Conservation (phyloP, 345 rosid species). For the Schrenkiella parvula region DNA sequence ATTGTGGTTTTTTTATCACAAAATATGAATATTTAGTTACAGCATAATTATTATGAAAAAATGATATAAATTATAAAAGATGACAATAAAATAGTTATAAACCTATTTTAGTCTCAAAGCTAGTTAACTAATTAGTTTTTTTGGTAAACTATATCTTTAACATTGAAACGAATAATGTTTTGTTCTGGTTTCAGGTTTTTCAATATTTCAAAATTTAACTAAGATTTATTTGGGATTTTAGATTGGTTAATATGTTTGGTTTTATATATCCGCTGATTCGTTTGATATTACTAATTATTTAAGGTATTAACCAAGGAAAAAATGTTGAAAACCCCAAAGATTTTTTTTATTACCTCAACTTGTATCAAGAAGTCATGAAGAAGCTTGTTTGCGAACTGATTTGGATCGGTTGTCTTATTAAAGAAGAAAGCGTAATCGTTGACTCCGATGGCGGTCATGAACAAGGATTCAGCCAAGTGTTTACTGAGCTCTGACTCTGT, state of each 20-base stretch:
- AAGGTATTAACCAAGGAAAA: not conserved
- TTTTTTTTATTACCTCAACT: not conserved
- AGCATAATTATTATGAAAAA: too few relatives aligned
- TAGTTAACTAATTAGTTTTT: too few relatives aligned
- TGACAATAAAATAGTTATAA: too few relatives aligned
- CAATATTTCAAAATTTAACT: not conserved
- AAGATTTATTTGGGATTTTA: not conserved
- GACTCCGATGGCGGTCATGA: conserved; percentile 25
- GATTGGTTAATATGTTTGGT: not conserved
- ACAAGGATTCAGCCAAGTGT: conserved; percentile 24
- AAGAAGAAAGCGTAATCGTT: conserved; percentile 21
- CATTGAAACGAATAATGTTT: not conserved
- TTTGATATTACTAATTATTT: not conserved
- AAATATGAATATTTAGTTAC: too few relatives aligned
- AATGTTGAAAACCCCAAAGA: not conserved
- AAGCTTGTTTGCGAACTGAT: conserved; percentile 15
- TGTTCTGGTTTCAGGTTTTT: not conserved
- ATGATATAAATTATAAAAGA: too few relatives aligned
- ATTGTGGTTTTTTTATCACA: too few relatives aligned
- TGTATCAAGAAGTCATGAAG: conserved; percentile 19
- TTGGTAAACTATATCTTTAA: not conserved
- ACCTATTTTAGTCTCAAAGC: too few relatives aligned
- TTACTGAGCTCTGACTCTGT: not conserved
- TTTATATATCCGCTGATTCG: too few relatives aligned
- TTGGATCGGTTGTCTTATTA: not conserved